These are phyloP conservation scores for Tympanopsis confertula DNA, from an alignment of 2,329 filamentous ascomycete species.

Conservation along the genomic window DNA sequence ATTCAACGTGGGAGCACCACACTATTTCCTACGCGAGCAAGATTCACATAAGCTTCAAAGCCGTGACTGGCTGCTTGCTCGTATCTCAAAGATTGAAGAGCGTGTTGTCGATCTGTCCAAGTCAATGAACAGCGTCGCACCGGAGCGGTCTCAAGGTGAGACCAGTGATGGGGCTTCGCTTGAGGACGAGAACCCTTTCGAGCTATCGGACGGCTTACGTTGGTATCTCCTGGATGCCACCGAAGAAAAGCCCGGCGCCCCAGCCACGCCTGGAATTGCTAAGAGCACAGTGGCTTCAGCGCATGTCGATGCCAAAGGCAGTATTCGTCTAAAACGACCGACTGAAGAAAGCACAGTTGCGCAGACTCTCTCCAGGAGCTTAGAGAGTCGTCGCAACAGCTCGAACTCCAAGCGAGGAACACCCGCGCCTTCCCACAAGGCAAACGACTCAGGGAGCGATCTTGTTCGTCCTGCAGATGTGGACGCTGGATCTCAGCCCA, in stretches of 20 bases:
- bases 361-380: constrained; percentile 47
- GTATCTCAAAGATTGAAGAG: constrained; percentile 61
- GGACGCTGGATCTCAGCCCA: neutral
- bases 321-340: constrained; percentile 12
- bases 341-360: constrained; percentile 31
- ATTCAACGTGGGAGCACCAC: constrained; percentile 65
- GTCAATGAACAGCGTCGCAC: constrained; percentile 24
- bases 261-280: constrained; percentile 57
- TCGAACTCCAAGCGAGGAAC: constrained; percentile 40
- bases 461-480: neutral
- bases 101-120: constrained; percentile 60
- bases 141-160: constrained; percentile 30
- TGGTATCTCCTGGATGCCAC: constrained; percentile 65
- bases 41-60: constrained; percentile 55
- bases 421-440: neutral
- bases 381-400: constrained; percentile 58
- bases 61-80: constrained; percentile 61
- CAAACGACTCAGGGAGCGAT: neutral
- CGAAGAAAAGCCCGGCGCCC: constrained; percentile 59
- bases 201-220: constrained; percentile 58
- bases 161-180: neutral
- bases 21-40: constrained; percentile 64
- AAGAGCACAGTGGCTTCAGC: constrained; percentile 62
- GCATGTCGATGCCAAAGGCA: constrained; percentile 54
- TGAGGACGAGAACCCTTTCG: constrained; percentile 58